Base-by-base conservation (phyloP, 2,329 filamentous ascomycete species). In the Claviceps spartinae region DNA sequence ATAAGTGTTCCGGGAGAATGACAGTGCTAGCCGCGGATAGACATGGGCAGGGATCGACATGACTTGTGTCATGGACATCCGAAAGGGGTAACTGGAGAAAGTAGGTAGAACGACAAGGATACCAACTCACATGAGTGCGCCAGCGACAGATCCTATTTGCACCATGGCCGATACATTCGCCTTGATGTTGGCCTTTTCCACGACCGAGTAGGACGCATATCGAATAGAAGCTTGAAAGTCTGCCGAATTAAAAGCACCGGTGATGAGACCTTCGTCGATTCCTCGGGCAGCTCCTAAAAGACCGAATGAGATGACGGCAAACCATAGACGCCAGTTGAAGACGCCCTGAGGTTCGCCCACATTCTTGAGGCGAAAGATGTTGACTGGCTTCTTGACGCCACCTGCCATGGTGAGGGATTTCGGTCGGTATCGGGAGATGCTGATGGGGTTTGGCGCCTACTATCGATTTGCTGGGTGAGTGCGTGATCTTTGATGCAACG, bases 121-220 rank as follows among this genome's bases (percentile, higher is more conserved):
- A 16, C 8, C 14, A 34, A 52, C 67, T 62, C 61, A 72, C 70
- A 75, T 74, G 36, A 87, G 71, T 34, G 85, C 83, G 44, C 86
- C 86, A 4, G 72, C 81, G 34, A 90, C 84, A 24, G 79, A 85
- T 24, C 86, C 86, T 60, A 89, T 80, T 66, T 89, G 86, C 0
- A 90, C 86, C 86, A 90, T 90, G 47, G 83, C 78, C 1, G 85
- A 84, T 52, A 90, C 84, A 65, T 90, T 90, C 58, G 77, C 81
- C 67, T 85, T 81, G 68, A 84, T 82, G 63, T 86, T 81, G 55
- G 83, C 81, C 61, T 77, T 71, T 47, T 78, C 73, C 4, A 74
- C 69, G 0, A 66, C 59, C 46, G 66, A 70, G 60, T 82, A 81
- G 2, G 72, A 69, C 5, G 71, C 67, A 55, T 81, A 79, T 57